These are phyloP conservation scores for Senna siamea DNA, from an alignment of 306 rosid species.

Conservation along the genomic window DNA sequence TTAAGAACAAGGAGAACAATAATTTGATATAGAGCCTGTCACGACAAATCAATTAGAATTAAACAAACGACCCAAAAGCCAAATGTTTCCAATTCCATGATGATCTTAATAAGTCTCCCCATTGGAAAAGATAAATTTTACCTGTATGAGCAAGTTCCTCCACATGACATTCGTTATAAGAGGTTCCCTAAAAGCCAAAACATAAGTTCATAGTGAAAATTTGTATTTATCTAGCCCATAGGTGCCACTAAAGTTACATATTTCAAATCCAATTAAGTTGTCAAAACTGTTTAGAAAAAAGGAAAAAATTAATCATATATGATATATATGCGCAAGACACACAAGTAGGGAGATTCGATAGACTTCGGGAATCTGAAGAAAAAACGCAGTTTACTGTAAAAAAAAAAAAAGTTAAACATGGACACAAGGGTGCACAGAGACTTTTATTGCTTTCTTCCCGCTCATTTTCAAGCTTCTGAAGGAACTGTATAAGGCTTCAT, in stretches of 20 bases:
- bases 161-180: conserved; percentile 97
- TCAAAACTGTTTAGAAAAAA: neutral
- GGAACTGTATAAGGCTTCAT: conserved; percentile 25
- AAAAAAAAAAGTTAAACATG: neutral
- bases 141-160: conserved; percentile 94
- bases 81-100: conserved; percentile 5
- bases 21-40: conserved; percentile 86
- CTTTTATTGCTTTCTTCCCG: conserved; percentile 8
- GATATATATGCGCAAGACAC: conserved; percentile 1
- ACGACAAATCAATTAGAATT: conserved; percentile 31
- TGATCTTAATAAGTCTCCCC: conserved; percentile 21
- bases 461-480: conserved; percentile 24
- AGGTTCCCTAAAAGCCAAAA: conserved; percentile 75
- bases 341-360: neutral
- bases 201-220: conserved; percentile 36
- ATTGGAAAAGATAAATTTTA: conserved; percentile 37
- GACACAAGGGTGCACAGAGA: neutral
- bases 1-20: conserved; percentile 75
- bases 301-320: neutral
- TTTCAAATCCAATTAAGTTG: conserved; percentile 3
- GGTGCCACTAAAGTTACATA: conserved; percentile 17
- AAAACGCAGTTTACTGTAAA: neutral
- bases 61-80: conserved; percentile 15
- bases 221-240: conserved; percentile 7
- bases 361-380: neutral